Base-by-base conservation (phyloP, 202 grass and related monocot species). In the Hordeum pubiflorum region DNA sequence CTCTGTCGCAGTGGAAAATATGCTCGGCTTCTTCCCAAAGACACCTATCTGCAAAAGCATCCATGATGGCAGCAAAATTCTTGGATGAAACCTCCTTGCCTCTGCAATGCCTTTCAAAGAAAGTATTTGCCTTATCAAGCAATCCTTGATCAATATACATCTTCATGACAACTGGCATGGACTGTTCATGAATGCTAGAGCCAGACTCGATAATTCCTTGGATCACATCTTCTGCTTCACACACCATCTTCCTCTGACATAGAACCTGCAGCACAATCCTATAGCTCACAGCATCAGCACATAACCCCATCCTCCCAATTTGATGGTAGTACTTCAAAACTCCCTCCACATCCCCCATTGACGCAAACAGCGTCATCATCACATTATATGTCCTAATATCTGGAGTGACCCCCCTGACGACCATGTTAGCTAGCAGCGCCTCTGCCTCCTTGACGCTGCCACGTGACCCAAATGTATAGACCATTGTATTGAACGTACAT, bases 111-210 rank as follows among this genome's bases (percentile, higher is more conserved):
- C 60, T 94, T 69, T 83, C 83, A 58, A 94, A 90, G 69, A 94
- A 94, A 44, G 24, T 31, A 56, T 72, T 82, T 39, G 91, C 85
- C 46, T 89, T 70, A 75, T 88, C 56, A 52, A 91, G 83, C 77
- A 91, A 76, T 81, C 91, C 86, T 62, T 84, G 67, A 84, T 94
- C 71, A 86, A 89, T 78, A 58, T 94, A 91, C 91, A 94, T 91
- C 83, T 82, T 94, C 83, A 91, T 90, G 54, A 91, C 69, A 85
- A 87, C 40, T 77, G 91, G 91, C 46, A 87, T 12, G 15, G 81
- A 91, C 69, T 94, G 91, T 36, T 87, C 74, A 72, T 79, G 77
- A 44, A 94, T 78, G 66, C 18, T 65, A 57, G 73, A 2, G 0
- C 81, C 91, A 10, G 83, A 82, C 37, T 55, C 64, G 18, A 76